Conservation (phyloP, 2,329 filamentous ascomycete species). For the Diplodia seriata region DNA sequence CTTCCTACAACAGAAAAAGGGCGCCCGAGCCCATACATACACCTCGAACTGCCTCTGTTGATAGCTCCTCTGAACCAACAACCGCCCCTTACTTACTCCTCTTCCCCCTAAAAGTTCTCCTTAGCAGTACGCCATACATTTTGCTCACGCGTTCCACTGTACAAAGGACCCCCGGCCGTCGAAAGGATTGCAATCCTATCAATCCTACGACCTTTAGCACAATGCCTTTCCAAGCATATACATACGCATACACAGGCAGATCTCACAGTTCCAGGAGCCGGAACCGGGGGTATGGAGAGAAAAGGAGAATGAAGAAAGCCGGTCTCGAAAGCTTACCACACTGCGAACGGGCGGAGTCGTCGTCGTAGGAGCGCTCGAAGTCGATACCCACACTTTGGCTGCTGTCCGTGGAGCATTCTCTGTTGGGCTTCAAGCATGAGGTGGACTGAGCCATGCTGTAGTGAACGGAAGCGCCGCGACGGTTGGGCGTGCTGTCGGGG, state of each 20-base stretch:
- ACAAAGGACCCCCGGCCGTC: not conserved
- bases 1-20: too few relatives aligned
- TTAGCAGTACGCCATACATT: not conserved
- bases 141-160: not conserved
- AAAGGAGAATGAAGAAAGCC: not conserved
- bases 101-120: not conserved
- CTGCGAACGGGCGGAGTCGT: too few relatives aligned
- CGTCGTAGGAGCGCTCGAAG: too few relatives aligned
- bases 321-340: not conserved
- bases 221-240: not conserved
- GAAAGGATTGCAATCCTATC: not conserved
- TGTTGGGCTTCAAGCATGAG: too few relatives aligned
- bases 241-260: not conserved
- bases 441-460: too few relatives aligned
- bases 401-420: too few relatives aligned
- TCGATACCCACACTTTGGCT: too few relatives aligned
- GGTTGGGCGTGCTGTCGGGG: too few relatives aligned
- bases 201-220: not conserved
- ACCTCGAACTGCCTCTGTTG: too few relatives aligned
- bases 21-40: too few relatives aligned
- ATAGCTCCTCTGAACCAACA: too few relatives aligned
- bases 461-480: too few relatives aligned
- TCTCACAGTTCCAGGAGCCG: not conserved
- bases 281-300: not conserved
- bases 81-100: not conserved